Percentiles rank a stretch among this genome's conserved stretches.
Conservation (phyloP, 202 grass and related monocot genomes). For the Schoenoplectus triqueter region DNA sequence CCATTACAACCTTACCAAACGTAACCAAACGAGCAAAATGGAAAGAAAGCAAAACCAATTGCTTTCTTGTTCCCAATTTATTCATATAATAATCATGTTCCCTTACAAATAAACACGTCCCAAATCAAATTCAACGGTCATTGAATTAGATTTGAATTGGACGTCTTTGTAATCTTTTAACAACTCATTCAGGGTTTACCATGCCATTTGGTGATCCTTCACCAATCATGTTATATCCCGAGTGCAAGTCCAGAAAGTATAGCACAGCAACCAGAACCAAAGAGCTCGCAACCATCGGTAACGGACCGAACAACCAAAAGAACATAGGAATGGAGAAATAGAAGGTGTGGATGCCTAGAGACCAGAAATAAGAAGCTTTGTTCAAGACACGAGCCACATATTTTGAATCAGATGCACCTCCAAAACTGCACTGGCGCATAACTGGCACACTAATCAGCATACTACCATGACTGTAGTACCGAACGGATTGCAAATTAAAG, state of each 20-base stretch:
- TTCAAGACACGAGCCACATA: conserved; percentile 64
- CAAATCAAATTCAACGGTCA: conserved; percentile 36
- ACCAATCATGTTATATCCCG: conserved; percentile 37
- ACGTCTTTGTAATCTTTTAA: not conserved
- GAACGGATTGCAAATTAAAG: conserved; percentile 78
- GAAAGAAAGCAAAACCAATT: not conserved
- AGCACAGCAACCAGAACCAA: conserved; percentile 50
- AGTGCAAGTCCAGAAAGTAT: conserved; percentile 67
- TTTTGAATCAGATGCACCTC: conserved; percentile 33
- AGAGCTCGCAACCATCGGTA: conserved; percentile 64
- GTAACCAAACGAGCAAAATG: not conserved
- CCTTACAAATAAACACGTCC: not conserved
- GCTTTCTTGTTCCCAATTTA: not conserved
- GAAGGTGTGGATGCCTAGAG: conserved; percentile 64
- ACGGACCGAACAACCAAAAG: conserved; percentile 71
- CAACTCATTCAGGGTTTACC: conserved; percentile 5
- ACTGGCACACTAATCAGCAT: conserved; percentile 63
- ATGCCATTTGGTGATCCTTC: not conserved
- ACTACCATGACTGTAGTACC: conserved; percentile 83
- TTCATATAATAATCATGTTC: not conserved
- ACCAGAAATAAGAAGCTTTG: conserved; percentile 82
- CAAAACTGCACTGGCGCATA: not conserved
- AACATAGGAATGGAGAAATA: conserved; percentile 82
- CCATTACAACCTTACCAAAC: not conserved
- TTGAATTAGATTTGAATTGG: conserved; percentile 30